These are phyloP conservation scores for Maudiozyma turicensis DNA, from an alignment of 805 yeast species.

Conservation along the genomic window DNA sequence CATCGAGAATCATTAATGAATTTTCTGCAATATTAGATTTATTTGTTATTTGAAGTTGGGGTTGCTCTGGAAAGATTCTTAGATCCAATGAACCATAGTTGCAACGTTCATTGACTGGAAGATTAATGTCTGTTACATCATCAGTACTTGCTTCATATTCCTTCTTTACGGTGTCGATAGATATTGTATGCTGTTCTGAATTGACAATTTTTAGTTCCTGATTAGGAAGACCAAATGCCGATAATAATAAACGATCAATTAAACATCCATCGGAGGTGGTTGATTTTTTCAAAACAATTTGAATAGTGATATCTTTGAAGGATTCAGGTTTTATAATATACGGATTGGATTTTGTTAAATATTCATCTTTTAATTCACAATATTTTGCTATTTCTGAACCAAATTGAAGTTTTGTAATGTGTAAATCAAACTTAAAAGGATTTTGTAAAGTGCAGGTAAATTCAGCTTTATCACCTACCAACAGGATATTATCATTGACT, in stretches of 20 bases:
- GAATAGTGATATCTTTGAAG: constrained; percentile 28
- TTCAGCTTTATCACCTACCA: constrained; percentile 57
- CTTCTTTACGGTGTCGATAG: not conserved
- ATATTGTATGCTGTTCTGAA: constrained; percentile 4
- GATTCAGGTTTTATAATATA: constrained; percentile 33
- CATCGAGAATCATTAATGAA: constrained; percentile 26
- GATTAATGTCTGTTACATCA: not conserved
- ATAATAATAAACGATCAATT: constrained; percentile 13
- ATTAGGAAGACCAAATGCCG: constrained; percentile 17
- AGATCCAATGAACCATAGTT: constrained; percentile 5
- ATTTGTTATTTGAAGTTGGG: constrained; percentile 21
- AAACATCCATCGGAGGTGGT: constrained; percentile 7
- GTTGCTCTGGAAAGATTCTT: constrained; percentile 24
- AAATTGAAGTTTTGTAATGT: constrained; percentile 41
- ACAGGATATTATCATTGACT: constrained; percentile 7
- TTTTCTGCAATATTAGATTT: constrained; percentile 18
- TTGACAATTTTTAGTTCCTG: constrained; percentile 10
- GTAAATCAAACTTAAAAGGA: constrained; percentile 69
- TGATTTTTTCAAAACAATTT: constrained; percentile 12
- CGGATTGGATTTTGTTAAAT: constrained; percentile 15
- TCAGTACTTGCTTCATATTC: not conserved
- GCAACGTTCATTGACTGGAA: not conserved
- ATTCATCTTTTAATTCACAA: constrained; percentile 13
- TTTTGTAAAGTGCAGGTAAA: constrained; percentile 55
- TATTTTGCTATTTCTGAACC: constrained; percentile 23